A percentile compares a stretch with the other conserved stretches of the same genome.
These are phyloP conservation scores for Scedosporium dehoogii DNA, from an alignment of 2,329 filamentous ascomycete species.

Conservation along the genomic window DNA sequence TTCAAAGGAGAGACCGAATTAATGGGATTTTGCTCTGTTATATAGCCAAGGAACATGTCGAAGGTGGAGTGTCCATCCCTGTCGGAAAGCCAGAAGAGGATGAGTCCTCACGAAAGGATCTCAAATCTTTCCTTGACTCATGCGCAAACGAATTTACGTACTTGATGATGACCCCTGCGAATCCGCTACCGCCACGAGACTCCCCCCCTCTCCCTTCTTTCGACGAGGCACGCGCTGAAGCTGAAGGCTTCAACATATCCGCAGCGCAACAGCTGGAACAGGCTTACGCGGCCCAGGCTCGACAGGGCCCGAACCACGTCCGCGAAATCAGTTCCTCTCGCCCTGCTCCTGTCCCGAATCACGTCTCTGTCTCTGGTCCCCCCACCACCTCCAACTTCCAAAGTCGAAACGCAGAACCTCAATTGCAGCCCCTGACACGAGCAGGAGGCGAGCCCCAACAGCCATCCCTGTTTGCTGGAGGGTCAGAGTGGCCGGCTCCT, in stretches of 20 bases:
- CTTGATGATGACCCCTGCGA: conserved; percentile 57
- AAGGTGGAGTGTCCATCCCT: conserved; percentile 7
- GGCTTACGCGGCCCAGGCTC: conserved; percentile 31
- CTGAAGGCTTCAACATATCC: conserved; percentile 36
- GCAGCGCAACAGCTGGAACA: conserved; percentile 31
- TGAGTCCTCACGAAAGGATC: conserved; percentile 39
- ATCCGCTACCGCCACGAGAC: conserved; percentile 55
- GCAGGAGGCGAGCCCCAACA: conserved; percentile 37
- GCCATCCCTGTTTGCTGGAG: conserved; percentile 26
- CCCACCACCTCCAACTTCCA: conserved; percentile 19
- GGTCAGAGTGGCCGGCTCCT: conserved; percentile 22
- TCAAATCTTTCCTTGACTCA: conserved; percentile 54
- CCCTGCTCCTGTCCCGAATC: conserved; percentile 35
- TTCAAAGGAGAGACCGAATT: not conserved
- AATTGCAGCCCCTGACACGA: conserved; percentile 41
- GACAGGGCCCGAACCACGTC: not conserved
- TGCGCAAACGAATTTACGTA: conserved; percentile 59
- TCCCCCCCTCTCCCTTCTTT: conserved; percentile 48
- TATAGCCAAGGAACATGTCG: not conserved
- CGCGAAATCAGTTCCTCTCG: conserved; percentile 8
- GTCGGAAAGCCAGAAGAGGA: conserved; percentile 40
- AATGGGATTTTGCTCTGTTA: not conserved
- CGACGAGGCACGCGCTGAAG: conserved; percentile 45
- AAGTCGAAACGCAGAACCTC: conserved; percentile 26
- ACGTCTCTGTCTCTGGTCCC: conserved; percentile 25